phyloP scores from a whole-genome alignment of 108 stramenopile genomes.

The Skeletonema grethae region DNA sequence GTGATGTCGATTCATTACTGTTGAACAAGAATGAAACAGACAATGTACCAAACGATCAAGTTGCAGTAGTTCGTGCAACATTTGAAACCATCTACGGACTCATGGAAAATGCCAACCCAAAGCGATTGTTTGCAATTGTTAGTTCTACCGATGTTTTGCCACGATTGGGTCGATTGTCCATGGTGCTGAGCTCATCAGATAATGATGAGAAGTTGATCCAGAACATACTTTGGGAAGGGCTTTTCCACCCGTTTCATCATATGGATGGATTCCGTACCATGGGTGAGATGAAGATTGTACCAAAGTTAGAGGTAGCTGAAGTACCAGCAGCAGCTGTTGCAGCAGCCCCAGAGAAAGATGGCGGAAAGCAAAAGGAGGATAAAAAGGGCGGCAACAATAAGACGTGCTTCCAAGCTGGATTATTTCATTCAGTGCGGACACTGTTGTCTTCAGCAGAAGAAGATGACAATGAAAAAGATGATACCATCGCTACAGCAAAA shows the following conservation, averaged over 20 bases:
- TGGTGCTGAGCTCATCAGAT: not conserved
- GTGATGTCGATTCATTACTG: conserved; percentile 16
- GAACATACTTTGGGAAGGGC: conserved; percentile 50
- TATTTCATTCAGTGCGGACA: not conserved
- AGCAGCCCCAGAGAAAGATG: not conserved
- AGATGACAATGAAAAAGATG: not conserved
- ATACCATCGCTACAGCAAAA: conserved; percentile 5
- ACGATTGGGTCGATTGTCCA: conserved; percentile 28
- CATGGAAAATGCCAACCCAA: conserved; percentile 18
- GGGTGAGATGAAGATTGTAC: conserved; percentile 27
- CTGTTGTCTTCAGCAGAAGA: not conserved
- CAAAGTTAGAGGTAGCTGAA: not conserved
- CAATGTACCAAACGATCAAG: conserved; percentile 1
- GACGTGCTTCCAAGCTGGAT: conserved; percentile 1
- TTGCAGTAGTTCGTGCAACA: conserved; percentile 15
- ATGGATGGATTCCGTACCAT: conserved; percentile 76
- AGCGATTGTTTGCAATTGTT: conserved; percentile 23
- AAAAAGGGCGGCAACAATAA: not conserved
- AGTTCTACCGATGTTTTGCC: conserved; percentile 23
- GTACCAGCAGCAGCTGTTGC: too few relatives aligned
- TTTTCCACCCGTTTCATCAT: conserved; percentile 63
- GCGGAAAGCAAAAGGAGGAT: not conserved
- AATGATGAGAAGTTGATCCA: conserved; percentile 14
- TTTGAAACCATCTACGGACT: conserved; percentile 6
- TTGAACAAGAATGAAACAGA: not conserved